Evolutionary conservation across 1,284 basidiomycete species (phyloP).

Genomic region (Trametes sp.): DNA sequence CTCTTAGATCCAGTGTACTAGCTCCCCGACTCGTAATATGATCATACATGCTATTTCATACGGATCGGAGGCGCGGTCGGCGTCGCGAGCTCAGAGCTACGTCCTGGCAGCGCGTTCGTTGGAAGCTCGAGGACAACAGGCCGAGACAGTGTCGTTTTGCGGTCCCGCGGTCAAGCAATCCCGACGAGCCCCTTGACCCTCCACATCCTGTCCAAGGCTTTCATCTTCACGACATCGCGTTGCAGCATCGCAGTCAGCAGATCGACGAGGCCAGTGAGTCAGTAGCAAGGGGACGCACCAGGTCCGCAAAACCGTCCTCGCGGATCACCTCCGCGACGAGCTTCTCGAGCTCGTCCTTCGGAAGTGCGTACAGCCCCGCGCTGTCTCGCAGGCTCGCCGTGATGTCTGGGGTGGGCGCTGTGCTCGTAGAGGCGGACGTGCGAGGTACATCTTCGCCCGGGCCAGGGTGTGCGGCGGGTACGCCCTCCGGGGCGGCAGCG

Average conservation of each 20-base stretch:
- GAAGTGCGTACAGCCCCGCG: conserved; percentile 36
- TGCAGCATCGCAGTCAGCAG: neutral
- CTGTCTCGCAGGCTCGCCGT: conserved; percentile 27
- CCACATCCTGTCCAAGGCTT: conserved; percentile 32
- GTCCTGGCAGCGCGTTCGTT: neutral
- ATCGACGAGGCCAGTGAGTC: neutral
- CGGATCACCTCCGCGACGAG: conserved; percentile 42
- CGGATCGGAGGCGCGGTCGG: neutral
- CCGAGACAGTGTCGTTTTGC: too few relatives aligned
- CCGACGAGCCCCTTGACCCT: conserved; percentile 28
- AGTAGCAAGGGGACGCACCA: conserved; percentile 33
- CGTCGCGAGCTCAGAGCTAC: neutral
- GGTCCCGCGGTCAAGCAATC: too few relatives aligned
- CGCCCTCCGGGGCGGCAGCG: neutral
- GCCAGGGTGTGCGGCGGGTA: neutral
- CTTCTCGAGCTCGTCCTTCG: conserved; percentile 40
- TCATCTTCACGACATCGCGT: conserved; percentile 19
- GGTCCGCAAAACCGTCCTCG: conserved; percentile 43
- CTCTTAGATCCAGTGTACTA: conserved; percentile 26
- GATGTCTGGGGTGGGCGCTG: neutral
- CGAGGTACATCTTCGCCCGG: neutral
- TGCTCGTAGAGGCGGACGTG: neutral
- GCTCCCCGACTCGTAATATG: conserved; percentile 12
- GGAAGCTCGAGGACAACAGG: too few relatives aligned
- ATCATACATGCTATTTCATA: conserved; percentile 5